phyloP scores from a whole-genome alignment of 176 grass and related monocot species.

The Elymus sibiricus region DNA sequence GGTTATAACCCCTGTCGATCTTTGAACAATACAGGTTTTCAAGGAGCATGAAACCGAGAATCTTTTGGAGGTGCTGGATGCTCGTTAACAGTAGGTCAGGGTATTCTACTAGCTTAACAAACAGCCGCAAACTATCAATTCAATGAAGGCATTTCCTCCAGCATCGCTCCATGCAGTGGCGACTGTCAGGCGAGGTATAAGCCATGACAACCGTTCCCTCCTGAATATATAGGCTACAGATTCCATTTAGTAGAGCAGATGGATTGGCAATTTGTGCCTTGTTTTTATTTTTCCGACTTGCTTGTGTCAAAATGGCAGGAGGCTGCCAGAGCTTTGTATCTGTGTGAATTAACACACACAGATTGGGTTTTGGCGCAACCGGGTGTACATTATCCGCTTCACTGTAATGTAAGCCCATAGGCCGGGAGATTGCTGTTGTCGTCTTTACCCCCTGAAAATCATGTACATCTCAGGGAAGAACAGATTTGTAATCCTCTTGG shows the following conservation, averaged over 20 bases:
- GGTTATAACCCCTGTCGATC: conserved; percentile 9
- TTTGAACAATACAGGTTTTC: conserved; percentile 49
- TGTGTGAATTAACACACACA: conserved; percentile 36
- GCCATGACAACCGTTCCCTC: conserved; percentile 20
- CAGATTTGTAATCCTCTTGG: conserved; percentile 42
- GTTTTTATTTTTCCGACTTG: neutral
- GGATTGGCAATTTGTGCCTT: conserved; percentile 28
- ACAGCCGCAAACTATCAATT: conserved; percentile 25
- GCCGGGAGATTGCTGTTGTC: conserved; percentile 9
- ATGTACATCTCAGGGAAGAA: conserved; percentile 50
- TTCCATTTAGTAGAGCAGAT: conserved; percentile 42
- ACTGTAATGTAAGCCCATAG: conserved; percentile 55
- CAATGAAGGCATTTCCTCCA: conserved; percentile 38
- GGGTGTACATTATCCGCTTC: conserved; percentile 50
- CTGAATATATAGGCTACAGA: conserved; percentile 47
- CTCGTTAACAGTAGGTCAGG: conserved; percentile 44
- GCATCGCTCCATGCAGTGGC: conserved; percentile 7
- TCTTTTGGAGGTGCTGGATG: conserved; percentile 53
- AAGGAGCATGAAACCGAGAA: conserved; percentile 51
- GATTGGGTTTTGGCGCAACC: conserved; percentile 37
- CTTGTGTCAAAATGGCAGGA: conserved; percentile 47
- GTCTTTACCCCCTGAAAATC: conserved; percentile 26
- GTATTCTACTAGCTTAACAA: conserved; percentile 51
- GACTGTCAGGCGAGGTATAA: conserved; percentile 49
- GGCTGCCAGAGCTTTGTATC: conserved; percentile 44